A percentile compares a stretch with the other conserved stretches of the same genome.
These are phyloP conservation scores for Solanum paucissectum DNA, from an alignment of 257 asterid genomes.

Conservation along the genomic window DNA sequence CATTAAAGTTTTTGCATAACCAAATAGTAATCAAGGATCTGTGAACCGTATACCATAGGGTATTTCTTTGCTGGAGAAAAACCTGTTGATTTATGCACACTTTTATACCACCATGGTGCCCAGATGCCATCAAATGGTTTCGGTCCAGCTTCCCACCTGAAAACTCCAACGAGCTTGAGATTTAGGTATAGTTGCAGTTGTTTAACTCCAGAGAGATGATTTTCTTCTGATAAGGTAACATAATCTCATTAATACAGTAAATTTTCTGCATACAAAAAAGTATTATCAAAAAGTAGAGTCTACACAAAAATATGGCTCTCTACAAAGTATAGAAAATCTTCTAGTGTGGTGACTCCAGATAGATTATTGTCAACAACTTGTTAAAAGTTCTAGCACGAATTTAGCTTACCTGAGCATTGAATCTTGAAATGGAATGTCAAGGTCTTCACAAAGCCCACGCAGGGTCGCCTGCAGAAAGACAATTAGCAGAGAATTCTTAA, in stretches of 20 bases:
- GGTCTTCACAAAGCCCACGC: conserved; percentile 66
- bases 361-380: background rate
- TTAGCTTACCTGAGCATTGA: conserved; percentile 78
- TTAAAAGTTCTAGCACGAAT: background rate
- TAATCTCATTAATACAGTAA: background rate
- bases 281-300: background rate
- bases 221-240: background rate
- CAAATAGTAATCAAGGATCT: background rate
- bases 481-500: background rate
- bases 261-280: background rate
- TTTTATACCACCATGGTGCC: conserved; percentile 74
- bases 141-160: conserved; percentile 86
- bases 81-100: conserved; percentile 53
- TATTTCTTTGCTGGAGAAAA: conserved; percentile 42
- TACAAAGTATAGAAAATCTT: background rate
- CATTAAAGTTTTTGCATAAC: background rate
- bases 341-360: background rate
- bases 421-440: conserved; percentile 69
- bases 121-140: conserved; percentile 68
- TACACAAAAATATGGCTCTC: background rate
- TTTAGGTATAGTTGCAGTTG: background rate
- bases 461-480: conserved; percentile 42
- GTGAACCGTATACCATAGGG: conserved; percentile 34
- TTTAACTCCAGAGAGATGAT: background rate
- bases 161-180: background rate